Evolutionary conservation across 2,329 filamentous ascomycete genomes (phyloP).

Genomic region (Cytospora schulzeri): DNA sequence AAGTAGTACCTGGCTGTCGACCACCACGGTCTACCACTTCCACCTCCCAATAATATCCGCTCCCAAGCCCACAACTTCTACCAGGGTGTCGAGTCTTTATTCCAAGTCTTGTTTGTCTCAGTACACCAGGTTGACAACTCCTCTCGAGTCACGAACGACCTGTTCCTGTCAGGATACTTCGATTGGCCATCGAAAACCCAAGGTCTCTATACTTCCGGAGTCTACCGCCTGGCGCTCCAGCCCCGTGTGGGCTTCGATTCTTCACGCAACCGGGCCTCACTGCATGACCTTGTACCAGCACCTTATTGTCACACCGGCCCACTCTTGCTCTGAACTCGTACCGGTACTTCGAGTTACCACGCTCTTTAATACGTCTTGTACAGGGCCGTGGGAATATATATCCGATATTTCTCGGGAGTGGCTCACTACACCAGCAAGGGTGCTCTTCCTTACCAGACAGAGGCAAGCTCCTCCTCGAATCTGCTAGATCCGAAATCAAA

Average conservation of each 20-base stretch:
- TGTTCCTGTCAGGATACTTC: background rate
- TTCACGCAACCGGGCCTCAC: slow-evolving; percentile 3
- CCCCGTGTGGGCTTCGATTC: background rate
- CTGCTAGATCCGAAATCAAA: slow-evolving; percentile 11
- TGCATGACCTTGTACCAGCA: slow-evolving; percentile 20
- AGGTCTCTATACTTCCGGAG: background rate
- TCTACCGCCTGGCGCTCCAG: background rate
- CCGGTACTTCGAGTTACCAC: slow-evolving; percentile 17
- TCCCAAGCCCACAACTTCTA: background rate
- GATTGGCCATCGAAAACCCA: background rate
- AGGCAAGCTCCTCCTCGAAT: slow-evolving; percentile 13
- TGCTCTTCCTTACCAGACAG: slow-evolving; percentile 6
- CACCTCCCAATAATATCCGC: background rate
- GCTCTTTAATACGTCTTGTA: background rate
- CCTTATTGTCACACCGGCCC: slow-evolving; percentile 21
- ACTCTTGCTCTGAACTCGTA: slow-evolving; percentile 15
- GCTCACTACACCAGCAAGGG: slow-evolving; percentile 9
- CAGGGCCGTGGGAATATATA: slow-evolving; percentile 9
- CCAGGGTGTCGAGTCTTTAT: background rate
- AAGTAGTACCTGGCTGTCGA: background rate
- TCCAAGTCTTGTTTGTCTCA: background rate
- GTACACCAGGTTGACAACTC: background rate
- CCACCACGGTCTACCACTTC: background rate
- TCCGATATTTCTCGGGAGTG: slow-evolving; percentile 8
- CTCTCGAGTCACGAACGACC: background rate